Percentiles rank a stretch among this genome's conserved stretches.
phyloP scores from a whole-genome alignment of 768 basidiomycete genomes.

The Boletus reticuloceps region DNA sequence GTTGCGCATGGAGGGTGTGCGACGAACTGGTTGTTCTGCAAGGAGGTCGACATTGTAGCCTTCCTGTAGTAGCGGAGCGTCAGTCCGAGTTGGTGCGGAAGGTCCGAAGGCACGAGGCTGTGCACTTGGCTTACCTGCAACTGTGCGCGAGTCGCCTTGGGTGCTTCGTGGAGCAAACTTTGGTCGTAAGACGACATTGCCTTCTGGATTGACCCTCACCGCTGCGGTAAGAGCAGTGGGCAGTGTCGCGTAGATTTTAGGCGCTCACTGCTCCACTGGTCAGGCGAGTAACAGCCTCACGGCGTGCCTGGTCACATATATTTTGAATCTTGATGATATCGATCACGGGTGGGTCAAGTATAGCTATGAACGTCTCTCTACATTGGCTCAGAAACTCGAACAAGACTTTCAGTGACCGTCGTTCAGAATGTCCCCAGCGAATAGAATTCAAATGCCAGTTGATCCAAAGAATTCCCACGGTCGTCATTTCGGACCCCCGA shows the following conservation, averaged over 20 bases:
- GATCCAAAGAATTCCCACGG: constrained; percentile 15
- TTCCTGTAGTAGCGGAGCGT: constrained; percentile 34
- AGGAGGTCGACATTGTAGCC: constrained; percentile 54
- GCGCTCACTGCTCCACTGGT: constrained; percentile 9
- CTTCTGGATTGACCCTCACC: neutral
- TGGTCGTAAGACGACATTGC: constrained; percentile 40
- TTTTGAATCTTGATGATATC: neutral
- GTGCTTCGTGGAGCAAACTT: constrained; percentile 38
- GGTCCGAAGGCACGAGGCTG: constrained; percentile 1
- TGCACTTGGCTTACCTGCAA: constrained; percentile 38
- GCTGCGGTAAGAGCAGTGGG: neutral
- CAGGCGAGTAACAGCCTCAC: constrained; percentile 16
- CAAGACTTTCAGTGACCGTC: too few species aligned
- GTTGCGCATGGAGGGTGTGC: constrained; percentile 17
- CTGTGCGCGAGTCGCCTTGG: constrained; percentile 42
- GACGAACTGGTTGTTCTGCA: constrained; percentile 22
- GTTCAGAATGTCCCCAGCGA: too few species aligned
- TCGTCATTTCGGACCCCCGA: neutral
- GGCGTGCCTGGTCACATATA: constrained; percentile 17
- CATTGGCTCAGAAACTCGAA: neutral
- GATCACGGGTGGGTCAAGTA: neutral
- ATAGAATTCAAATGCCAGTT: too few species aligned
- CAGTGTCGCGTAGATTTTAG: constrained; percentile 13
- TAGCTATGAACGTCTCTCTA: neutral
- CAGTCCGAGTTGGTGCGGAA: neutral